These are phyloP conservation scores for Medicago arabica DNA, from an alignment of 306 rosid genomes.

Conservation along the genomic window DNA sequence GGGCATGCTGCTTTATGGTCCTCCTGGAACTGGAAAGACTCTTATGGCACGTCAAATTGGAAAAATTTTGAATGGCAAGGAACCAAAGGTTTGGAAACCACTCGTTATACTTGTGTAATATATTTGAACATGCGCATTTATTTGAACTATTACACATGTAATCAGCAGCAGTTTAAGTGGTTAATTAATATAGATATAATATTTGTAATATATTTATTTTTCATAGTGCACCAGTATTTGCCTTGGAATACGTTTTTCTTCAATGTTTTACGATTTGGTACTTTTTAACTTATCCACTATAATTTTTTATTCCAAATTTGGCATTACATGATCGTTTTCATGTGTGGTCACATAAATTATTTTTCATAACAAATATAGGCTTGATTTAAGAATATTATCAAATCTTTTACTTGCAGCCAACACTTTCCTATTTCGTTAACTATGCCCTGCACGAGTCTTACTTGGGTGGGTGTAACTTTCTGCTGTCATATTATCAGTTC, in stretches of 20 bases:
- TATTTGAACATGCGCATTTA: conserved; percentile 20
- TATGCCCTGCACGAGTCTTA: conserved; percentile 11
- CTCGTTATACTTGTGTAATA: conserved; percentile 34
- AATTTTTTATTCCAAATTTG: conserved; percentile 18
- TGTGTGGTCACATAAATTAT: conserved; percentile 8
- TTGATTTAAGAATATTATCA: conserved; percentile 30
- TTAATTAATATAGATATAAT: conserved; percentile 21
- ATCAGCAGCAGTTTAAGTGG: not conserved
- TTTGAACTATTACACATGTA: conserved; percentile 25
- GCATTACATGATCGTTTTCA: conserved; percentile 30
- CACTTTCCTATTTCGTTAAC: conserved; percentile 30
- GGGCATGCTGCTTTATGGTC: conserved; percentile 97
- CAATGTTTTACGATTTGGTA: conserved; percentile 7
- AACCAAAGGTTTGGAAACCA: conserved; percentile 82
- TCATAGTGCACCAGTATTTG: conserved; percentile 3
- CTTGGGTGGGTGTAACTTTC: conserved; percentile 25
- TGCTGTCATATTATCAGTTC: conserved; percentile 21
- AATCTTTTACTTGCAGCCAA: conserved; percentile 12
- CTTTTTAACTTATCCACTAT: conserved; percentile 11
- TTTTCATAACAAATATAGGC: conserved; percentile 25
- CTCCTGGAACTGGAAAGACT: conserved; percentile 99
- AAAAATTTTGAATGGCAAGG: conserved; percentile 91
- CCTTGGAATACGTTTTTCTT: conserved; percentile 18
- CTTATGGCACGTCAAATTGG: conserved; percentile 99
- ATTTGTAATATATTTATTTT: conserved; percentile 18